Conservation (phyloP, 2,329 filamentous ascomycete genomes). For the Albophoma yamanashiensis region DNA sequence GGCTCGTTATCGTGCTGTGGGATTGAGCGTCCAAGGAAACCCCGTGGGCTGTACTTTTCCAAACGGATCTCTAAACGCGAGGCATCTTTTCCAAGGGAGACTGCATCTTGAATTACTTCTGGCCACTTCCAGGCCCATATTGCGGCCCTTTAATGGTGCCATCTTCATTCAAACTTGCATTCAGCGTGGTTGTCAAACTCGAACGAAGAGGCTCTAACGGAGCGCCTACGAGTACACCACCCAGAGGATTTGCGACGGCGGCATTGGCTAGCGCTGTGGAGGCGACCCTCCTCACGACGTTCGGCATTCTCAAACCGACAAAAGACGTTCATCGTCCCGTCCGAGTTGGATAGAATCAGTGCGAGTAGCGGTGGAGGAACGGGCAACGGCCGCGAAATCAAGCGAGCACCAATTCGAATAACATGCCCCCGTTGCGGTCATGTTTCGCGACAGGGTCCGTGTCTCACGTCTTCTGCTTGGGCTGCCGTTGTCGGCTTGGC, state of each 20-base stretch:
- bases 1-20: no score
- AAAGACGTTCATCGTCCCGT: not conserved
- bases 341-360: not conserved
- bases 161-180: not conserved
- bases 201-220: not conserved
- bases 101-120: not conserved
- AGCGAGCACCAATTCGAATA: no score
- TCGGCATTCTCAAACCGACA: not conserved
- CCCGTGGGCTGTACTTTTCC: no score
- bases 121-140: not conserved
- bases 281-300: not conserved
- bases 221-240: not conserved
- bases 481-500: not conserved
- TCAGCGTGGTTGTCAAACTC: not conserved
- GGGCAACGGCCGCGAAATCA: not conserved
- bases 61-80: no score
- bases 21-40: no score
- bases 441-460: not conserved
- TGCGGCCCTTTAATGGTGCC: not conserved
- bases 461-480: not conserved
- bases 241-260: not conserved
- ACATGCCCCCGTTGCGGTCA: not conserved
- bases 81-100: not conserved
- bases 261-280: not conserved
- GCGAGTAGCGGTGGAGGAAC: not conserved